phyloP scores from a whole-genome alignment of 179 eudicot genomes.

The Corrigiola litoralis region DNA sequence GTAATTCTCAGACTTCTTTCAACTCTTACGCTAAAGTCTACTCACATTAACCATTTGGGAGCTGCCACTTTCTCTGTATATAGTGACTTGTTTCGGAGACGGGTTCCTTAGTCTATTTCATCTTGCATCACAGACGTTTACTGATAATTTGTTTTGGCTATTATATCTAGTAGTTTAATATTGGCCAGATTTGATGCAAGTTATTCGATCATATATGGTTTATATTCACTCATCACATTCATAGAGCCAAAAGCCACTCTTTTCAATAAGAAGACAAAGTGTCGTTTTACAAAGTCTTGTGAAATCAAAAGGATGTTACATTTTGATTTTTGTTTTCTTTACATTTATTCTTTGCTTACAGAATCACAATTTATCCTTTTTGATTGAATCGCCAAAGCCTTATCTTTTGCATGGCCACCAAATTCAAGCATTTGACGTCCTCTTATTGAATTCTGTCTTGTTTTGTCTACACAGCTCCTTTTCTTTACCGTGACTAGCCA shows the following conservation, averaged over 20 bases:
- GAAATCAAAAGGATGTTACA: not conserved
- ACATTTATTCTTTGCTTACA: not conserved
- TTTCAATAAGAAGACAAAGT: not conserved
- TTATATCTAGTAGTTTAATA: not conserved
- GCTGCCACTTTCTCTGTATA: not conserved
- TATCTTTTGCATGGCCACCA: slow-evolving; percentile 22
- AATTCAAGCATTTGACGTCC: slow-evolving; percentile 26
- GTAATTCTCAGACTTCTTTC: too few species aligned
- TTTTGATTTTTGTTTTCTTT: not conserved
- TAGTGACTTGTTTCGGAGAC: slow-evolving; percentile 7
- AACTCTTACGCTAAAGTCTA: slow-evolving; percentile 1
- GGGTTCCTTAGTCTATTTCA: slow-evolving; percentile 5
- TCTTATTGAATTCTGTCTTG: slow-evolving; percentile 7
- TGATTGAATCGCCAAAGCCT: not conserved
- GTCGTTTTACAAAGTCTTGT: slow-evolving; percentile 7
- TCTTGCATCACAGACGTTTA: slow-evolving; percentile 7
- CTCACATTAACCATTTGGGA: not conserved
- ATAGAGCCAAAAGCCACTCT: not conserved
- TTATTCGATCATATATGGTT: too few species aligned
- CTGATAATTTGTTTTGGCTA: not conserved
- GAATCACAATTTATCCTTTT: not conserved
- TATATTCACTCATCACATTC: too few species aligned
- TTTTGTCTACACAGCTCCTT: slow-evolving; percentile 14
- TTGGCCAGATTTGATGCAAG: not conserved
- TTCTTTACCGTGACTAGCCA: slow-evolving; percentile 20